Evolutionary conservation across 257 asterid species (phyloP).

Genomic region (Gardenia jasminoides): DNA sequence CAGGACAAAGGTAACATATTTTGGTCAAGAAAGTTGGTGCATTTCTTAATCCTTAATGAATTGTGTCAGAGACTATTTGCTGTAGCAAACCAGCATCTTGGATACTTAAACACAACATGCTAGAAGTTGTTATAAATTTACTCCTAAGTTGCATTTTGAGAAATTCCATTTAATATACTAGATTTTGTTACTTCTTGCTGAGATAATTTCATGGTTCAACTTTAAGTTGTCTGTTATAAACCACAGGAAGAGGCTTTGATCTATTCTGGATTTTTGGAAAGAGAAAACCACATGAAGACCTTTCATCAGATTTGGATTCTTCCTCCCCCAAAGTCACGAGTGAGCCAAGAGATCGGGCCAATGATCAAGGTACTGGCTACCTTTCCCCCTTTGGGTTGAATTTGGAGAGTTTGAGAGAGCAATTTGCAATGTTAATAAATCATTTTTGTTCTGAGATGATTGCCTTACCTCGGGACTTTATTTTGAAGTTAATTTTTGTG

Average conservation of each 20-base stretch:
- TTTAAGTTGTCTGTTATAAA: too few relatives aligned
- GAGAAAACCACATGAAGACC: background rate
- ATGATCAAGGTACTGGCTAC: background rate
- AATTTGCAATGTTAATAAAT: too few relatives aligned
- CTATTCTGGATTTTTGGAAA: constrained; percentile 21
- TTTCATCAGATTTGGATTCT: background rate
- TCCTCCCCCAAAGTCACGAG: background rate
- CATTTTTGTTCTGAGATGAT: too few relatives aligned
- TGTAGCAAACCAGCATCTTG: background rate
- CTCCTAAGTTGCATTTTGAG: background rate
- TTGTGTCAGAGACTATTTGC: background rate
- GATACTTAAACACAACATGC: background rate
- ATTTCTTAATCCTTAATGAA: background rate
- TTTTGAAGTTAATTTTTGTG: too few relatives aligned
- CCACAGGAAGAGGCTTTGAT: constrained; percentile 22
- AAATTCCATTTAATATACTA: background rate
- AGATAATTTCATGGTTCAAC: background rate
- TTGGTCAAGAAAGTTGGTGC: background rate
- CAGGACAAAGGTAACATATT: background rate
- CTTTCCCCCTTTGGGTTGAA: too few relatives aligned
- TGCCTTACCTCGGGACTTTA: too few relatives aligned
- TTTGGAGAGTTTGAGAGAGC: too few relatives aligned
- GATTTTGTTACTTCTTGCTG: background rate
- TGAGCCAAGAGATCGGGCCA: constrained; percentile 1
- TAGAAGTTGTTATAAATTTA: too few relatives aligned